Evolutionary conservation across 2,329 filamentous ascomycete species (phyloP), one percentile per base, ranked within the genome.

Genomic region (Penicillium glabrum): DNA sequence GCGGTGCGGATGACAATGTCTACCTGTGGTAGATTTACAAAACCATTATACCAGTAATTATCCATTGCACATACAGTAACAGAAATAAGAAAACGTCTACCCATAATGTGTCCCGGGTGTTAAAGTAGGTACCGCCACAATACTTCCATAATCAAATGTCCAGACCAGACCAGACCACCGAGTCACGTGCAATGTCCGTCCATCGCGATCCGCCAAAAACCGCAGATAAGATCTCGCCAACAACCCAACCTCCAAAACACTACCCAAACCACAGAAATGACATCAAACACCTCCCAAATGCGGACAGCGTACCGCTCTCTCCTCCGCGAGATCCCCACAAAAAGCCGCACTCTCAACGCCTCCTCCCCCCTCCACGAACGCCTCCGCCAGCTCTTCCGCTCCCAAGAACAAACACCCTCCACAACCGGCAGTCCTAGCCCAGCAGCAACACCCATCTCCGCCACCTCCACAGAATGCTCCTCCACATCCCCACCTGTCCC

Each of bases 251-350:
- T 26, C 24, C 26, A 43, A 45, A 47, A 46, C 1, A 31, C 27
- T 19, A 19, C 3, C 23, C 19, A 51, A 60, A 37, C 11, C 46
- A 31, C 13, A 47, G 61, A 58, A 65, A 69, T 68, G 57, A 47
- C 59, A 64, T 47, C 58, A 23, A 45, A 66, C 33, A 44, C 74
- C 46, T 67, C 76, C 39, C 73, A 81, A 60, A 72, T 83, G 41
- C 90, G 91, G 69, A 86, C 91, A 35, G 83, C 96, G 71, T 98
- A 98, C 83, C 90, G 93, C 68, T 84, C 88, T 43, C 82, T 97
- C 70, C 86, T 98, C 54, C 91, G 93, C 74, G 92, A 97, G 79
- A 86, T 97, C 9, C 93, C 93, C 10, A 1, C 47, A 11, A 35
- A 14, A 1, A 84, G 89, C 8, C 88, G 87, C 6, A 80, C 83